Evolutionary conservation across 495 filamentous ascomycete species (phyloP), one percentile per base, ranked within the genome.

Genomic region (Neurospora africana): DNA sequence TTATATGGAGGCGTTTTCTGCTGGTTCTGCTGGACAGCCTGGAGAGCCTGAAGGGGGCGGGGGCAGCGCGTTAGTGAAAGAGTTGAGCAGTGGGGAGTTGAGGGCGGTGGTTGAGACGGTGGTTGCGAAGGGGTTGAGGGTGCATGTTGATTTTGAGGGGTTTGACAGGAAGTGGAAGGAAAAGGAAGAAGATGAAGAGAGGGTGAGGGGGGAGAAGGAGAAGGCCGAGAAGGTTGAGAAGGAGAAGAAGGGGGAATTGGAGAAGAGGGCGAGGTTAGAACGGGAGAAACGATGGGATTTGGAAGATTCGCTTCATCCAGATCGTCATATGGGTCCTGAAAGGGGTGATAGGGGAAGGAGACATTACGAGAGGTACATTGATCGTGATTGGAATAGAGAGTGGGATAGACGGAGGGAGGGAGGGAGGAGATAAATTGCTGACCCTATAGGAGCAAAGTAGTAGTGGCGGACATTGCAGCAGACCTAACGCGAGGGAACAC

Each of bases 1-100:
- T 11, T 85, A 88, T 70, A 83, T 92, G 82, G 75, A 90, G 35
- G 90, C 84, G 1, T 92, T 92, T 33, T 33, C 15, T 65, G 23
- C 15, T 75, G 39, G 23, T 15, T 11, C 41, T 44, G 5, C 39
- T 7, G 39, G 15, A 41, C 15, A 41, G 39, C 15, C 39, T 41
- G 41, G 41, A 44, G 41, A 44, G 41, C 8, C 41, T 21, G 41
- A 2, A 7, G 17, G 0, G 17, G 17, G 39, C 13, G 39, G 17
- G 6, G 6, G 40, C 5, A 17, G 10, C 3, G 72, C 74, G 33
- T 70, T 81, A 35, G 72, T 68, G 9, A 65, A 72, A 35, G 76
- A 76, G 10, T 73, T 84, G 75, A 76, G 80, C 4, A 76, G 72
- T 27, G 71, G 75, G 2, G 89, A 91, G 77, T 79, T 92, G 61